These are phyloP conservation scores for Knoxia roxburghii DNA, from an alignment of 257 asterid species.

Conservation along the genomic window DNA sequence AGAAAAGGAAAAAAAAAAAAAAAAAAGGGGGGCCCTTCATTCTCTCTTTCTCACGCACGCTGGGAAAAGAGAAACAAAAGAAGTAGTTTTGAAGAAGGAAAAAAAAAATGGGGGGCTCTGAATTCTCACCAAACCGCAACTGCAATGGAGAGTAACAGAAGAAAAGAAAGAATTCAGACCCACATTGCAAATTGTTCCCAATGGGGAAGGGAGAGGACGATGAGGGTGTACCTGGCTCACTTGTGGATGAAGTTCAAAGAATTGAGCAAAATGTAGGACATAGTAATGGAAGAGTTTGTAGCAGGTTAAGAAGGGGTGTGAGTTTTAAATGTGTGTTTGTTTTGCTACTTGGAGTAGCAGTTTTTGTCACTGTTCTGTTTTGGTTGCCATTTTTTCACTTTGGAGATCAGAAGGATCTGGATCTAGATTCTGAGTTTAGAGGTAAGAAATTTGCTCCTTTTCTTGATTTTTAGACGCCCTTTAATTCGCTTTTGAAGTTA, in stretches of 20 bases:
- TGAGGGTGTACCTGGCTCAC: slow-evolving; percentile 33
- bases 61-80: slow-evolving; percentile 9
- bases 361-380: slow-evolving; percentile 61
- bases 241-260: slow-evolving; percentile 44
- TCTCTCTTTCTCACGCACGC: slow-evolving; percentile 18
- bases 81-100: slow-evolving; percentile 11
- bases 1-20: slow-evolving; percentile 19
- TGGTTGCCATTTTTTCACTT: slow-evolving; percentile 61
- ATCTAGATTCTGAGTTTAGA: slow-evolving; percentile 52
- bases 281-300: slow-evolving; percentile 22
- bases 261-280: slow-evolving; percentile 31
- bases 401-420: slow-evolving; percentile 60
- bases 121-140: slow-evolving; percentile 34
- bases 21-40: neutral
- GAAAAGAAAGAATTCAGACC: slow-evolving; percentile 24
- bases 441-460: slow-evolving; percentile 19
- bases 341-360: slow-evolving; percentile 59
- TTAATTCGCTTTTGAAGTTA: slow-evolving; percentile 5
- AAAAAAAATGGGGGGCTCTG: slow-evolving; percentile 27
- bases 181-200: slow-evolving; percentile 49
- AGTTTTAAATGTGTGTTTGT: slow-evolving; percentile 61
- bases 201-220: slow-evolving; percentile 84
- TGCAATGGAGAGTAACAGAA: slow-evolving; percentile 39
- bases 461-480: neutral
- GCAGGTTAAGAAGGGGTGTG: slow-evolving; percentile 35